Conservation (phyloP, 768 basidiomycete species). For the Xerocomus potaroensis region DNA sequence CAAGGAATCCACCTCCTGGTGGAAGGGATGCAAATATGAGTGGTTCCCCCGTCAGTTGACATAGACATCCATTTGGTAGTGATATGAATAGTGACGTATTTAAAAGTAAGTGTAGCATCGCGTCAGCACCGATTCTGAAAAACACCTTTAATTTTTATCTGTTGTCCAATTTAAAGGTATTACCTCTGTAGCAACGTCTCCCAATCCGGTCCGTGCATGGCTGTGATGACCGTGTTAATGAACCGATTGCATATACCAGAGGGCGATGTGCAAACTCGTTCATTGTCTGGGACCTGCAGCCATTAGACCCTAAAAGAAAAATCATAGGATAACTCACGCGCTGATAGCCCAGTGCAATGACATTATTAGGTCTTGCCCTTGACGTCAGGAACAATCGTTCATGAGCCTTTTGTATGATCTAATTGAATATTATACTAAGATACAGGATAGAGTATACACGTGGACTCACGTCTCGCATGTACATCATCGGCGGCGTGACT, state of each 20-base stretch:
- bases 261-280: slow-evolving; percentile 37
- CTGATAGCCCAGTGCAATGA: slow-evolving; percentile 65
- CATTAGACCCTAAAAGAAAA: too few relatives aligned
- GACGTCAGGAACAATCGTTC: slow-evolving; percentile 43
- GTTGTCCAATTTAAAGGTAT: neutral
- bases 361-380: slow-evolving; percentile 43
- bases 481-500: slow-evolving; percentile 38
- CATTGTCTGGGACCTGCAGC: slow-evolving; percentile 26
- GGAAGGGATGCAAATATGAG: slow-evolving; percentile 44
- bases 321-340: slow-evolving; percentile 39
- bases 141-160: neutral
- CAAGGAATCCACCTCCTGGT: slow-evolving; percentile 8
- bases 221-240: slow-evolving; percentile 72
- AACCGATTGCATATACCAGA: slow-evolving; percentile 53
- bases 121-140: slow-evolving; percentile 73
- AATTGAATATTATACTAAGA: neutral
- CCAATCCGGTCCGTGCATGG: slow-evolving; percentile 65
- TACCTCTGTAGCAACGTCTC: slow-evolving; percentile 58
- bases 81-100: slow-evolving; percentile 71
- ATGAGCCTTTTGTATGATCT: slow-evolving; percentile 65
- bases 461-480: slow-evolving; percentile 50
- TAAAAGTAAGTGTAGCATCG: slow-evolving; percentile 74
- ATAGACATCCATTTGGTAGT: slow-evolving; percentile 78
- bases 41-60: slow-evolving; percentile 77
- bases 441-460: neutral